These are phyloP conservation scores for Guadua angustifolia DNA, from an alignment of 176 grass and related monocot genomes.

Conservation along the genomic window DNA sequence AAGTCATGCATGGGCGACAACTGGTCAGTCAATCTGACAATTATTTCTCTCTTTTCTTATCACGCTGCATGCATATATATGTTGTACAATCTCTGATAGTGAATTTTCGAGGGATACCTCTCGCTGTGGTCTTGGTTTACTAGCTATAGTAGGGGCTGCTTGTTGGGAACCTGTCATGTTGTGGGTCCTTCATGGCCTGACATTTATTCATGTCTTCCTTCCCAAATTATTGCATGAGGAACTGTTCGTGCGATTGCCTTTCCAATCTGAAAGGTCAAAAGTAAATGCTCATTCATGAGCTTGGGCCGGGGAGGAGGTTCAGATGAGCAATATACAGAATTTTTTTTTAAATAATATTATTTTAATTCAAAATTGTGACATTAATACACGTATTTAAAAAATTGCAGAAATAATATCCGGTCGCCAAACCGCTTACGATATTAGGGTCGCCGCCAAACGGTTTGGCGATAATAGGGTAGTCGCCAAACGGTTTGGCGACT, in stretches of 20 bases:
- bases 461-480: no score
- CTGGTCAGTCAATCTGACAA: conserved; percentile 3
- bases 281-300: conserved; percentile 18
- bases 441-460: no score
- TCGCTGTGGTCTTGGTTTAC: neutral
- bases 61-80: neutral
- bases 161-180: conserved; percentile 18
- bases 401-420: no score
- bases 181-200: conserved; percentile 18
- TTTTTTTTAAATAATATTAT: no score
- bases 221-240: conserved; percentile 37
- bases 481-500: no score
- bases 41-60: conserved; percentile 5
- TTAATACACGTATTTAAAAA: no score
- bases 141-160: neutral
- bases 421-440: no score
- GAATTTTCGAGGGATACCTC: conserved; percentile 10
- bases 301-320: neutral
- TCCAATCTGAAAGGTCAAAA: neutral
- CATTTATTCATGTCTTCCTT: conserved; percentile 31
- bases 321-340: no score
- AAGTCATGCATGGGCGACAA: neutral
- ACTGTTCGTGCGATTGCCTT: conserved; percentile 21
- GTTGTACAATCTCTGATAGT: neutral
- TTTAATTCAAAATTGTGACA: no score